These are phyloP conservation scores for Calonectria fujianensis DNA, from an alignment of 2,329 filamentous ascomycete genomes.

Conservation along the genomic window DNA sequence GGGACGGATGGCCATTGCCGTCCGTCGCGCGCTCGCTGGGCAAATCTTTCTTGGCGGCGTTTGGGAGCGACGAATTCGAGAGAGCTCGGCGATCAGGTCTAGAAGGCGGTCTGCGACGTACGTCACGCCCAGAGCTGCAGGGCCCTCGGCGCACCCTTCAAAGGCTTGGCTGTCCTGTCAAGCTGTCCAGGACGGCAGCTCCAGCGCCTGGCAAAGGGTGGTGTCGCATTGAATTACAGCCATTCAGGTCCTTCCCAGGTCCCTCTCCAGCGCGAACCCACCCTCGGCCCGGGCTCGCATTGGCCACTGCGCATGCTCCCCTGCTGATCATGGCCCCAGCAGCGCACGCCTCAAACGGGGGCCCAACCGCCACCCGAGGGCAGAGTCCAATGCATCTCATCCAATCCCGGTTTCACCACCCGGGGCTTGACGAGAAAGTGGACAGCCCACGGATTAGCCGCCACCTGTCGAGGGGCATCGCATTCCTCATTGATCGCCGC, in stretches of 20 bases:
- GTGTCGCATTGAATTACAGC: slow-evolving; percentile 7
- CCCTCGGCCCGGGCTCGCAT: slow-evolving; percentile 24
- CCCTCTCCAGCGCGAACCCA: neutral
- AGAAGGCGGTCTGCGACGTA: neutral
- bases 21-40: too few relatives aligned
- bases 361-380: slow-evolving; percentile 53
- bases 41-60: neutral
- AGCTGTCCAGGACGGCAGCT: neutral
- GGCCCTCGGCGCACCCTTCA: neutral
- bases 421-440: slow-evolving; percentile 34
- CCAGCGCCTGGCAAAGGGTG: slow-evolving; percentile 17
- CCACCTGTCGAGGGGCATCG: slow-evolving; percentile 36
- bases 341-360: slow-evolving; percentile 35
- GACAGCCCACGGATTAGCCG: slow-evolving; percentile 41
- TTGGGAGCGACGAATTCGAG: neutral
- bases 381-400: slow-evolving; percentile 41
- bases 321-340: slow-evolving; percentile 30
- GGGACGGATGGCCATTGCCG: neutral
- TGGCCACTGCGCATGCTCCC: slow-evolving; percentile 34
- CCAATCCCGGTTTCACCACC: slow-evolving; percentile 47
- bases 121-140: slow-evolving; percentile 16
- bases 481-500: neutral
- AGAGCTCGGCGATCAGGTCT: neutral
- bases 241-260: slow-evolving; percentile 9
- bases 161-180: slow-evolving; percentile 2